These are phyloP conservation scores for Trichoderma erinaceum DNA, from an alignment of 495 filamentous ascomycete genomes.

Conservation along the genomic window DNA sequence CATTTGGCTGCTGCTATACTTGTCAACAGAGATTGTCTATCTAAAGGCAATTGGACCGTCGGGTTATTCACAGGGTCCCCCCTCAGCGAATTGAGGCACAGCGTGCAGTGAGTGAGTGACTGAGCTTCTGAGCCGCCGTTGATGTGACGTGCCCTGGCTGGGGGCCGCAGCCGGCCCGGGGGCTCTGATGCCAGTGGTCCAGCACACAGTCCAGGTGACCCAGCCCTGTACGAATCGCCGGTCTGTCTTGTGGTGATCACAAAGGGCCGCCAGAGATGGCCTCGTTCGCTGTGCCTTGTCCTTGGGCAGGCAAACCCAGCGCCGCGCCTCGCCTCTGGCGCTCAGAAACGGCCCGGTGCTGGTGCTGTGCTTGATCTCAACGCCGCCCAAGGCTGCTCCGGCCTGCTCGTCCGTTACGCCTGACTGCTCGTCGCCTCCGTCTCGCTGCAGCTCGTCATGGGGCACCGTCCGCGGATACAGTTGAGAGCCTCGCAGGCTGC, in stretches of 20 bases:
- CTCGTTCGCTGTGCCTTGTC: not conserved
- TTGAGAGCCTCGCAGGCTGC: constrained; percentile 3
- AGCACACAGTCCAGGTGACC: constrained; percentile 12
- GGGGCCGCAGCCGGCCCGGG: not conserved
- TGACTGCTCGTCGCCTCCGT: not conserved
- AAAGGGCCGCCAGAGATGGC: constrained; percentile 7
- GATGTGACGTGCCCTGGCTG: constrained; percentile 13
- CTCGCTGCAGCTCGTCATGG: not conserved
- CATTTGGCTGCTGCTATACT: no score
- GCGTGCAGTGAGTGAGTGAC: not conserved
- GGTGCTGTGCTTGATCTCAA: not conserved
- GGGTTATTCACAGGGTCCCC: constrained; percentile 11
- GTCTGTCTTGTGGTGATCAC: constrained; percentile 8
- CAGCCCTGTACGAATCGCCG: constrained; percentile 11
- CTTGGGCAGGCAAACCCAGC: not conserved
- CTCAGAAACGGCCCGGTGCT: not conserved
- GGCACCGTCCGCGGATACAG: not conserved
- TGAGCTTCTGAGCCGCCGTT: constrained; percentile 12
- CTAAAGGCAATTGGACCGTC: constrained; percentile 6
- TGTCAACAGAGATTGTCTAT: not conserved
- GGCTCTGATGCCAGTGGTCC: constrained; percentile 12
- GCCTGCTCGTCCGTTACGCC: not conserved
- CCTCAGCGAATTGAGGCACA: not conserved
- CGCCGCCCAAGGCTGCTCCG: not conserved
- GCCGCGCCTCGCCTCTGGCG: not conserved